Evolutionary conservation across 140 eudicot genomes (phyloP).

Genomic region (Anethum foeniculum): DNA sequence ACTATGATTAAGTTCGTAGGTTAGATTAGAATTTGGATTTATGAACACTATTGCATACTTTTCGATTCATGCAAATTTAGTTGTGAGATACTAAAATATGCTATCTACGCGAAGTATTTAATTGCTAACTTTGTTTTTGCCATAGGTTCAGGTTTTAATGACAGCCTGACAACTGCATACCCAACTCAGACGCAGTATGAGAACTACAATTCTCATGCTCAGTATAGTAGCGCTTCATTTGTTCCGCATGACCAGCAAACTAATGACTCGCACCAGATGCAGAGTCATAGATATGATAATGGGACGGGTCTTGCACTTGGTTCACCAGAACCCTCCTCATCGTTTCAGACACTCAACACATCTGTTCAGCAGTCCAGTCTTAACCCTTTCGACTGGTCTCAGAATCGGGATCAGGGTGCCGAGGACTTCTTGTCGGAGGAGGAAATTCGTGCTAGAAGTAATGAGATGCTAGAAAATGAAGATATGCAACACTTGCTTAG

Average conservation of each 20-base stretch:
- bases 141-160: slow-evolving; percentile 30
- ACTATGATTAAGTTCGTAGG: not conserved
- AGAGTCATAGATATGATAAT: slow-evolving; percentile 14
- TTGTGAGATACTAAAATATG: not conserved
- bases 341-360: slow-evolving; percentile 19
- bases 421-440: slow-evolving; percentile 42
- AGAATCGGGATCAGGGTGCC: slow-evolving; percentile 19
- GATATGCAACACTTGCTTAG: slow-evolving; percentile 57
- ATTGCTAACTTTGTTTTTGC: not conserved
- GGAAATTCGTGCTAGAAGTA: slow-evolving; percentile 43
- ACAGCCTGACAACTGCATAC: slow-evolving; percentile 17
- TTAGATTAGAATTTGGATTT: not conserved
- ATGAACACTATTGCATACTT: not conserved
- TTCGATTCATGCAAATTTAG: not conserved
- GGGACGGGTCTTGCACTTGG: slow-evolving; percentile 29
- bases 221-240: slow-evolving; percentile 20
- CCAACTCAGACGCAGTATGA: slow-evolving; percentile 23
- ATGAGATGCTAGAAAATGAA: slow-evolving; percentile 49
- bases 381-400: slow-evolving; percentile 36
- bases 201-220: slow-evolving; percentile 16
- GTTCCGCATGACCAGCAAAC: slow-evolving; percentile 17
- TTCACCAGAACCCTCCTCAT: slow-evolving; percentile 21
- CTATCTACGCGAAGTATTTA: not conserved
- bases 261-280: slow-evolving; percentile 25
- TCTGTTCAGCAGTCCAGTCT: slow-evolving; percentile 26